A percentile compares a stretch with the other conserved stretches of the same genome.
Evolutionary conservation across 345 rosid genomes (phyloP).

Genomic region (Sonneratia alba): DNA sequence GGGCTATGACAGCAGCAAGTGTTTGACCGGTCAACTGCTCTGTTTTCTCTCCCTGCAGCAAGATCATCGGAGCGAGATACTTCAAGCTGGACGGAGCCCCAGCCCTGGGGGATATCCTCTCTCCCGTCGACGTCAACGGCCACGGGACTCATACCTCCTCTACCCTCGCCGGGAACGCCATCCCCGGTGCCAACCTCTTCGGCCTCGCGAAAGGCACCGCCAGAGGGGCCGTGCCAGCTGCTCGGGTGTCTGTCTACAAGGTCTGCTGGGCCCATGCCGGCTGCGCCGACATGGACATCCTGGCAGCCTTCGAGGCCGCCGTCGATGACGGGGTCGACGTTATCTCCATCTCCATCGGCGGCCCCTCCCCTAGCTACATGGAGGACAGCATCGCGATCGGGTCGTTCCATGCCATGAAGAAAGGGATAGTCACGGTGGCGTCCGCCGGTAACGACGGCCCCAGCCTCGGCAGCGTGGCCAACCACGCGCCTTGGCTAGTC

Average conservation of each 20-base stretch:
- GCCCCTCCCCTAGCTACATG: conserved; percentile 21
- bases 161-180: conserved; percentile 51
- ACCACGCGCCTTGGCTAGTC: conserved; percentile 83
- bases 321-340: conserved; percentile 70
- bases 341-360: conserved; percentile 71
- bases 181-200: conserved; percentile 45
- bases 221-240: conserved; percentile 73
- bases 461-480: conserved; percentile 27
- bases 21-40: conserved; percentile 1
- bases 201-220: conserved; percentile 67
- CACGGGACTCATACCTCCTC: conserved; percentile 94
- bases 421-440: conserved; percentile 68
- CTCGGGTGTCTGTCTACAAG: conserved; percentile 71
- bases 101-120: conserved; percentile 44
- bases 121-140: conserved; percentile 65
- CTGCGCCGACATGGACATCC: conserved; percentile 78
- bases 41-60: conserved; percentile 28
- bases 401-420: conserved; percentile 70
- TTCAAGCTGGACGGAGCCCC: conserved; percentile 58
- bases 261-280: conserved; percentile 73
- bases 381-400: conserved; percentile 59
- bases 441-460: conserved; percentile 88
- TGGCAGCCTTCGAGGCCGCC: conserved; percentile 79
- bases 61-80: conserved; percentile 74
- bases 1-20: too few relatives aligned